Evolutionary conservation across 345 rosid genomes (phyloP), one percentile per base, ranked within the genome.

Genomic region (Kernera saxatilis): DNA sequence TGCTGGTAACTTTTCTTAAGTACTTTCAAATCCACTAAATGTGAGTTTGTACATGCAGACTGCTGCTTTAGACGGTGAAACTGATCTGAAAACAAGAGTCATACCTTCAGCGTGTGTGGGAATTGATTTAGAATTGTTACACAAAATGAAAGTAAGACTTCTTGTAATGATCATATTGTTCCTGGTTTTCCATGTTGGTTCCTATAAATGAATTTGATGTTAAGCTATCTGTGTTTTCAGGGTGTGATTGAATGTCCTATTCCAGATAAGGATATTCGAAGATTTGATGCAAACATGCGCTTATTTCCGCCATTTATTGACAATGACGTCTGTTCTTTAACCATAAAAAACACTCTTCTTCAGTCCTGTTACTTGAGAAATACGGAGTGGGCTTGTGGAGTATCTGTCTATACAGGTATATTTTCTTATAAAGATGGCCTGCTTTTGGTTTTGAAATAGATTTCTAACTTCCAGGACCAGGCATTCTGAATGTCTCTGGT

Each of bases 351-450:
- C 79, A 89, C 98, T 27, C 74, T 94, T 78, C 99, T 94, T 67
- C 99, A 94, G 78, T 86, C 99, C 45, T 94, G 99, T 81, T 94
- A 89, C 84, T 81, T 94, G 79, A 81, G 98, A 62, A 94, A 94
- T 79, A 91, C 99, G 15, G 99, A 94, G 69, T 91, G 99, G 99
- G 99, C 88, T 55, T 94, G 99, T 84, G 99, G 99, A 76, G 98
- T 89, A 67, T 96, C 98, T 80, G 83, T 91, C 63, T 91, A 94
- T 59, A 91, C 99, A 69, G 99, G 99, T 81, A 85, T 80, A 1
- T 9, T 3, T 81, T 79, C 67, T 33, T 35, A 4, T 5, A 15
- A 3, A 32, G 44, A n/a, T 53, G 8, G 21, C 5, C 6, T 55
- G 8, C 33, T 40, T 33, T 13, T 69, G 29, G 67, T 40, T 25